phyloP scores from a whole-genome alignment of 257 asterid genomes.

The Primulina eburnea region DNA sequence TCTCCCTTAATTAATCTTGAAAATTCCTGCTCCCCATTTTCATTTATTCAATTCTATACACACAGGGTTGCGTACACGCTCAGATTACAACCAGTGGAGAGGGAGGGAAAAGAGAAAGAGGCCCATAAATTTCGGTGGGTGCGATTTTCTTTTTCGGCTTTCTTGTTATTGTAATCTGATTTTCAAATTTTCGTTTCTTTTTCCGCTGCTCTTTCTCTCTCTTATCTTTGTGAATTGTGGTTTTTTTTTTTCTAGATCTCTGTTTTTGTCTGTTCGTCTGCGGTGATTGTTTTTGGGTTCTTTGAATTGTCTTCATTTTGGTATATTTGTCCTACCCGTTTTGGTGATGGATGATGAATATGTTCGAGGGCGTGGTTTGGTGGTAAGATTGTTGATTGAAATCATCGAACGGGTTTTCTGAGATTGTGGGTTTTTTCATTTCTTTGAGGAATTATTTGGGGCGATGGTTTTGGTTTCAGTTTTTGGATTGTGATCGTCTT shows the following conservation, averaged over 20 bases:
- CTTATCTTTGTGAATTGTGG: constrained; percentile 13
- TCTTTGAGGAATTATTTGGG: background rate
- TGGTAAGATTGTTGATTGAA: constrained; percentile 30
- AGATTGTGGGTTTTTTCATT: constrained; percentile 10
- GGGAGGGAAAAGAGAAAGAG: constrained; percentile 29
- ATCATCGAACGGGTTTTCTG: constrained; percentile 13
- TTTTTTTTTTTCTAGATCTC: constrained; percentile 29
- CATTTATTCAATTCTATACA: constrained; percentile 31
- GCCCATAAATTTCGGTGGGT: constrained; percentile 52
- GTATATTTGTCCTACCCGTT: background rate
- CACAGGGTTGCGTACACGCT: constrained; percentile 39
- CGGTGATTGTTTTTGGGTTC: background rate
- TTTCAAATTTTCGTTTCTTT: constrained; percentile 6
- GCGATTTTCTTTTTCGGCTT: constrained; percentile 28
- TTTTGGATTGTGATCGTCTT: constrained; percentile 2
- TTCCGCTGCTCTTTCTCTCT: constrained; percentile 2
- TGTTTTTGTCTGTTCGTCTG: constrained; percentile 11
- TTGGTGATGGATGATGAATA: constrained; percentile 30
- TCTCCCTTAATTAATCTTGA: constrained; percentile 25
- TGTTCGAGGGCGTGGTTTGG: constrained; percentile 30
- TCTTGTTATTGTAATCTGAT: constrained; percentile 20
- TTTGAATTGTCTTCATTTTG: constrained; percentile 2
- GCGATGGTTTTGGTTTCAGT: background rate
- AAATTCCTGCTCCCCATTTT: constrained; percentile 8
- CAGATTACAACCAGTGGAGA: constrained; percentile 38